phyloP scores from a whole-genome alignment of 1,139 yeast genomes.

The Suhomyces panamericanus region DNA sequence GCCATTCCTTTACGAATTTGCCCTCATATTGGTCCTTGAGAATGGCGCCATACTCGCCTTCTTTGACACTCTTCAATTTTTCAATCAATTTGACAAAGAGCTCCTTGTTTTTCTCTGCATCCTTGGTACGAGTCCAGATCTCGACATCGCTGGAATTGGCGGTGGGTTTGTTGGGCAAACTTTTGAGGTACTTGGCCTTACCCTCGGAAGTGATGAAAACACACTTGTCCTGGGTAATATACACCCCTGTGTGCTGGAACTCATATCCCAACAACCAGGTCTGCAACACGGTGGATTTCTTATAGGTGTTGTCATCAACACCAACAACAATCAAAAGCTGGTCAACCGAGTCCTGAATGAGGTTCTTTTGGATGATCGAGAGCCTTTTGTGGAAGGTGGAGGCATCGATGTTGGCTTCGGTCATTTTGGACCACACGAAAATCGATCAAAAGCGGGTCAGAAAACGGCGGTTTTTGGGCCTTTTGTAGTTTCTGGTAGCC shows the following conservation, averaged over 20 bases:
- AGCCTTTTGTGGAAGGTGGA: conserved; percentile 43
- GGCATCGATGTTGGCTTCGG: conserved; percentile 43
- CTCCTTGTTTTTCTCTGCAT: conserved; percentile 69
- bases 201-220: conserved; percentile 78
- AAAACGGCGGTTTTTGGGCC: not conserved
- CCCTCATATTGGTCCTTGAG: conserved; percentile 79
- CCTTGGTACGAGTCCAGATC: conserved; percentile 80
- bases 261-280: conserved; percentile 95
- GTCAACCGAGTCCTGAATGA: conserved; percentile 45
- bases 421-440: conserved; percentile 11
- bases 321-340: conserved; percentile 69
- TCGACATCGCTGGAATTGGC: conserved; percentile 50
- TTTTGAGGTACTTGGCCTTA: conserved; percentile 78
- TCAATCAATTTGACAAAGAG: conserved; percentile 62
- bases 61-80: conserved; percentile 45
- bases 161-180: conserved; percentile 45
- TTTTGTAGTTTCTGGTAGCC: not conserved
- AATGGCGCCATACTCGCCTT: conserved; percentile 58
- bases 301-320: conserved; percentile 87
- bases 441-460: not conserved
- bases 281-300: conserved; percentile 84
- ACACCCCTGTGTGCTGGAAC: conserved; percentile 84
- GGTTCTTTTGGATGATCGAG: conserved; percentile 40
- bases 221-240: conserved; percentile 60
- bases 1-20: conserved; percentile 80